Evolutionary conservation across 116 monocot genomes (phyloP), one percentile per base, ranked within the genome.

Genomic region (Dioscorea cayenensis): DNA sequence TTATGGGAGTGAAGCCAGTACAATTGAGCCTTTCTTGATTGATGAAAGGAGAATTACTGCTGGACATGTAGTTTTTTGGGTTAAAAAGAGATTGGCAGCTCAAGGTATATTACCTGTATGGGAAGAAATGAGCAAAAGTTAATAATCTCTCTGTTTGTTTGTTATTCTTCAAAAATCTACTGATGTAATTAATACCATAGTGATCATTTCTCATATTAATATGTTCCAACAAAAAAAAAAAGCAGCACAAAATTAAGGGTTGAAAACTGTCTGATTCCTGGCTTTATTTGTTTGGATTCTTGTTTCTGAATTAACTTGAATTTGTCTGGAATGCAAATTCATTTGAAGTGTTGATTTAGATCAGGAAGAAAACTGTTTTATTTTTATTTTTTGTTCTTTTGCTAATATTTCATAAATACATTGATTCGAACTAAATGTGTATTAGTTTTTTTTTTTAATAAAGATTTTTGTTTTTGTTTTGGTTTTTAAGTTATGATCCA

Each of bases 101-200:
- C 90, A 95, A 74, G 95, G 89, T 4, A 95, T 95, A 21, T 64
- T 95, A 55, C 95, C 91, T 58, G 89, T 91, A 35, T 92, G 92
- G 95, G 81, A 84, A 67, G 78, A 86, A 32, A 27, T 75, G 49
- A 78, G 43, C 43, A 7, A 7, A 43, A 43, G 12, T 8, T 43
- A 43, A 43, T 3, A 43, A 12, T 43, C 43, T 43, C 43, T n/a
- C n/a, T n/a, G n/a, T n/a, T n/a, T 43, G 7, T 43, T 7, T 43
- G 43, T 1, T 6, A 43, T 43, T 43, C 43, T 43, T 43, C 43
- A 43, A 43, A 7, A 43, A 6, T 11, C 1, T 43, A 43, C 43
- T 43, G 43, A 43, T 43, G 43, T 43, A 43, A 43, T 43, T 43
- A 43, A 43, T 43, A 43, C 43, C 43, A 43, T 43, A 43, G 32